Percentiles rank a stretch among this genome's conserved stretches.
phyloP scores from a whole-genome alignment of 768 basidiomycete genomes.

The Rubroboletus satanas region DNA sequence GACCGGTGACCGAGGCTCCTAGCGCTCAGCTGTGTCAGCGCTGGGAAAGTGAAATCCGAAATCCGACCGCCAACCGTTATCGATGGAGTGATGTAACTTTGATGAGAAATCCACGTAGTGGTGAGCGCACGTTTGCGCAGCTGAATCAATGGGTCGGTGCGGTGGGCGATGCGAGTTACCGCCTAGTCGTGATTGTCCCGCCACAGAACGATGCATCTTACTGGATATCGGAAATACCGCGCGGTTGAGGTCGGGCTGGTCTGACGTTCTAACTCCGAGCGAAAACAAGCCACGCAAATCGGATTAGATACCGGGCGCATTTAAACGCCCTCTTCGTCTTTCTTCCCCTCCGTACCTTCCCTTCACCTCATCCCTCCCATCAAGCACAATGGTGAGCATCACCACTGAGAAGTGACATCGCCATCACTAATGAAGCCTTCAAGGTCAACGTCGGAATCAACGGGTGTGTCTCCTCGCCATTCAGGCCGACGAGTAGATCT shows the following conservation, averaged over 20 bases:
- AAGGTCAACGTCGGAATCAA: slow-evolving; percentile 93
- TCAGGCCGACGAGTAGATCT: slow-evolving; percentile 7
- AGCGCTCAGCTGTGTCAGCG: background rate
- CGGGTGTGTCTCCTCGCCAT: slow-evolving; percentile 55
- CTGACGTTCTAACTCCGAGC: slow-evolving; percentile 26
- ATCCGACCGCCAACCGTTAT: background rate
- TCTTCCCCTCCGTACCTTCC: background rate
- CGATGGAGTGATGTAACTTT: background rate
- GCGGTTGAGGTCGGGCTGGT: slow-evolving; percentile 13
- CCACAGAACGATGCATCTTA: background rate
- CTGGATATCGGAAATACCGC: background rate
- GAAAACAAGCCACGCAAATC: slow-evolving; percentile 17
- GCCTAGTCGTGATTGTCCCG: slow-evolving; percentile 10
- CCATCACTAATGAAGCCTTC: slow-evolving; percentile 2
- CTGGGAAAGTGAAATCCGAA: background rate
- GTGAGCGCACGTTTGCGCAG: slow-evolving; percentile 9
- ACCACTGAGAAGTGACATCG: background rate
- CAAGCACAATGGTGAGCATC: slow-evolving; percentile 26
- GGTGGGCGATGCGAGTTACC: slow-evolving; percentile 9
- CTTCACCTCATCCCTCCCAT: slow-evolving; percentile 3
- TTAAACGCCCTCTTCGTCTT: slow-evolving; percentile 21
- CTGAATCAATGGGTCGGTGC: background rate
- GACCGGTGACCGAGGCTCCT: background rate
- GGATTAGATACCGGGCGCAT: slow-evolving; percentile 25
- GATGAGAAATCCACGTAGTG: background rate